These are phyloP conservation scores for Solanum pimpinellifolium DNA, from an alignment of 257 asterid genomes.

Conservation along the genomic window DNA sequence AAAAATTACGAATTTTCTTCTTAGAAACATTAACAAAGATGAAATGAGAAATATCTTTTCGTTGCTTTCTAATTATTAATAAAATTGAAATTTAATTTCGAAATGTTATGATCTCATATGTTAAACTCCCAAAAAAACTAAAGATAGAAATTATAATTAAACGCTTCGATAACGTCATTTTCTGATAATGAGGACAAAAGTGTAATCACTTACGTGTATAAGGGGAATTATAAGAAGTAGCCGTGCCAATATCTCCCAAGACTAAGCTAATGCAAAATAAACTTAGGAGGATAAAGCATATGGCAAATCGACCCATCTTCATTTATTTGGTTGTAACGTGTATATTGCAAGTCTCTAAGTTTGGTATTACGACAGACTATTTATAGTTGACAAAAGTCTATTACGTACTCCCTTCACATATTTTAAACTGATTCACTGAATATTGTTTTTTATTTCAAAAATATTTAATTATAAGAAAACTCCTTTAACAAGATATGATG, in stretches of 20 bases:
- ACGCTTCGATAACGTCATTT: too few species aligned
- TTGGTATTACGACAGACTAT: background rate
- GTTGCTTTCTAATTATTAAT: too few species aligned
- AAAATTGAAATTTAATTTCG: background rate
- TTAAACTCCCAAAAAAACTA: too few species aligned
- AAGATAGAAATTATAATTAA: too few species aligned
- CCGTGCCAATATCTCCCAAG: conserved; percentile 17
- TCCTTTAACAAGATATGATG: background rate
- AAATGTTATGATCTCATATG: too few species aligned
- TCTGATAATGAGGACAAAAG: background rate
- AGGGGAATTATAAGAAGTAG: conserved; percentile 18
- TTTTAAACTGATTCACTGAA: background rate
- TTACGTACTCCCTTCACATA: background rate
- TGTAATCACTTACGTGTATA: conserved; percentile 8
- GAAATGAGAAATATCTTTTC: background rate
- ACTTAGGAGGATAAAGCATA: background rate
- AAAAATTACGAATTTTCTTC: too few species aligned
- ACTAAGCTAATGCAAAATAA: background rate
- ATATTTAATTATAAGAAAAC: background rate
- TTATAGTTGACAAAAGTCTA: background rate
- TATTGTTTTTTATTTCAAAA: background rate
- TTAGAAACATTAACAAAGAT: too few species aligned
- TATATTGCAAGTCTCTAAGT: background rate
- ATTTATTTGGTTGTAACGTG: background rate
- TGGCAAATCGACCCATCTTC: background rate